A percentile compares a stretch with the other conserved stretches of the same genome.
phyloP scores from a whole-genome alignment of 116 monocot species.

The Iris pallida region DNA sequence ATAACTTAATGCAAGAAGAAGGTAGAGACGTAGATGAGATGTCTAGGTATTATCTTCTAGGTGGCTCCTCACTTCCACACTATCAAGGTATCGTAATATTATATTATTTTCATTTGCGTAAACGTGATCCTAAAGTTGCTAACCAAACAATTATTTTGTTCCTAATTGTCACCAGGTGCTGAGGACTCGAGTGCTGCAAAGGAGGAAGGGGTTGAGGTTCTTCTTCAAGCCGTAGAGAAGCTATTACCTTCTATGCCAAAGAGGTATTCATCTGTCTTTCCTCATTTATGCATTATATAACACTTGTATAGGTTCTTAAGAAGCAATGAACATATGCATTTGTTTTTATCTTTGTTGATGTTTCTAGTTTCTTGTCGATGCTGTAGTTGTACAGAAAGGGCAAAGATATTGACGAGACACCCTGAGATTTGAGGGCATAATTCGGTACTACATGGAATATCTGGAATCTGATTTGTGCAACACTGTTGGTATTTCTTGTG shows the following conservation, averaged over 20 bases:
- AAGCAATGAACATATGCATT: neutral
- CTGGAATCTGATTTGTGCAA: no score
- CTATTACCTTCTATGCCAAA: conserved; percentile 32
- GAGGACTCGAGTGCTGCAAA: conserved; percentile 2
- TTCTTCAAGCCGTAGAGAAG: conserved; percentile 33
- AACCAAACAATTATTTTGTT: neutral
- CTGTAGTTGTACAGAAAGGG: conserved; percentile 1
- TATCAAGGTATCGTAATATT: conserved; percentile 33
- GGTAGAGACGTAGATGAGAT: conserved; percentile 24
- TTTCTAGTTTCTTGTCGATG: neutral
- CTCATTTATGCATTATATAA: neutral
- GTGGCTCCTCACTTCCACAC: conserved; percentile 15
- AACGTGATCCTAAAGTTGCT: neutral
- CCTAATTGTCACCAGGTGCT: conserved; percentile 4
- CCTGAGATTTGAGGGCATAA: neutral
- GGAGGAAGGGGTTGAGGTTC: conserved; percentile 11
- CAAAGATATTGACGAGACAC: neutral
- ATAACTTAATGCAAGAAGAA: conserved; percentile 36
- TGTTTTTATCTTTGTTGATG: neutral
- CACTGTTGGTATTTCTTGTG: no score
- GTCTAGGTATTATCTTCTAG: conserved; percentile 30
- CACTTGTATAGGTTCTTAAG: neutral
- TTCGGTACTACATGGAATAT: no score
- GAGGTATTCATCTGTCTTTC: conserved; percentile 23
- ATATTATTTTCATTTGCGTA: neutral